Percentiles rank a stretch among this genome's conserved stretches.
phyloP scores from a whole-genome alignment of 768 basidiomycete species.

The Leccinum longicurvipes region DNA sequence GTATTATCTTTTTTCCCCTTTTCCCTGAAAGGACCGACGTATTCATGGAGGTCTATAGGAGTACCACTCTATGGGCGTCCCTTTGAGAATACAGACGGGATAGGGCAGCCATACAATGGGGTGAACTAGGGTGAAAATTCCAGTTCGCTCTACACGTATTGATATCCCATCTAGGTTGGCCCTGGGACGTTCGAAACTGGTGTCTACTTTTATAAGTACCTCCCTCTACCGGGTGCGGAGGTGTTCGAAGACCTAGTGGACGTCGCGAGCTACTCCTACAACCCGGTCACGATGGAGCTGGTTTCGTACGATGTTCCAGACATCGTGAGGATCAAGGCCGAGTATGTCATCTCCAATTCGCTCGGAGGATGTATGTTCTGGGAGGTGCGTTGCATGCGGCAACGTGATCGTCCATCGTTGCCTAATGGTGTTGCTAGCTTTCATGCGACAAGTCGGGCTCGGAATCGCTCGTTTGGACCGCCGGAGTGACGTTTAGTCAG shows the following conservation, averaged over 20 bases:
- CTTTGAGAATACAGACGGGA: slow-evolving; percentile 65
- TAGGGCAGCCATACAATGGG: slow-evolving; percentile 67
- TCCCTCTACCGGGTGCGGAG: slow-evolving; percentile 61
- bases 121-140: slow-evolving; percentile 33
- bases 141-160: neutral
- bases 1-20: slow-evolving; percentile 27
- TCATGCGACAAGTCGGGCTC: slow-evolving; percentile 59
- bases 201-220: slow-evolving; percentile 66
- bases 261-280: slow-evolving; percentile 78
- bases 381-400: slow-evolving; percentile 37
- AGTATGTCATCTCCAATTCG: slow-evolving; percentile 58
- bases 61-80: slow-evolving; percentile 81
- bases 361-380: slow-evolving; percentile 76
- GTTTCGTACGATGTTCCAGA: slow-evolving; percentile 76
- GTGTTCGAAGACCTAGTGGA: slow-evolving; percentile 66
- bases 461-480: slow-evolving; percentile 55
- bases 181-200: slow-evolving; percentile 45
- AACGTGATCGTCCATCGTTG: neutral
- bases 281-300: slow-evolving; percentile 59
- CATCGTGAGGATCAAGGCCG: slow-evolving; percentile 61
- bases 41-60: slow-evolving; percentile 31
- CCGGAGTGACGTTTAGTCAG: slow-evolving; percentile 43
- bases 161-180: slow-evolving; percentile 47
- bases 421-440: slow-evolving; percentile 27
- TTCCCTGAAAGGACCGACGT: neutral